These are phyloP conservation scores for Suillus tomentosus DNA, from an alignment of 768 basidiomycete species.

Conservation along the genomic window DNA sequence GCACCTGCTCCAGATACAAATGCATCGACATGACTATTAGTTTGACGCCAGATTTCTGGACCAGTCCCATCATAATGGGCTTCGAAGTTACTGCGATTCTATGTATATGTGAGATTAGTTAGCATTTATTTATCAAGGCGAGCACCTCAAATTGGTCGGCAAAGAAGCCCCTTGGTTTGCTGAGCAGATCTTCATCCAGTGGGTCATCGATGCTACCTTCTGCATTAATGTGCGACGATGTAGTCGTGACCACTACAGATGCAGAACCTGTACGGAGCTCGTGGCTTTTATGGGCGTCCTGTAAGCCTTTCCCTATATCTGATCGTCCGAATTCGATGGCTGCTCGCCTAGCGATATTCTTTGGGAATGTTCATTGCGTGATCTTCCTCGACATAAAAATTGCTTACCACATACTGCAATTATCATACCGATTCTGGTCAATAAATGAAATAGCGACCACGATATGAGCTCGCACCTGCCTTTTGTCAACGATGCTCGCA, in stretches of 20 bases:
- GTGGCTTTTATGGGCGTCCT: constrained; percentile 24
- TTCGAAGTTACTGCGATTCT: constrained; percentile 88
- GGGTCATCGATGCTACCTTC: constrained; percentile 34
- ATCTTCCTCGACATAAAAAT: not conserved
- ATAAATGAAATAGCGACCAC: constrained; percentile 10
- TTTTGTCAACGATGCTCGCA: constrained; percentile 95
- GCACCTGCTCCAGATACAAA: constrained; percentile 90
- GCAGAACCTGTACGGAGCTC: constrained; percentile 47
- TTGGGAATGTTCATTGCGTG: not conserved
- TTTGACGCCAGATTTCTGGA: constrained; percentile 94
- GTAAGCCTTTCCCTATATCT: constrained; percentile 26
- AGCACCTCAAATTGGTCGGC: constrained; percentile 92
- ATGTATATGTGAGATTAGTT: not conserved
- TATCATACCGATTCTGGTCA: constrained; percentile 1
- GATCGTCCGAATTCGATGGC: constrained; percentile 71
- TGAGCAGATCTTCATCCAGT: constrained; percentile 44
- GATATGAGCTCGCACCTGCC: constrained; percentile 59
- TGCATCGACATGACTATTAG: constrained; percentile 75
- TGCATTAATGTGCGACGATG: constrained; percentile 43
- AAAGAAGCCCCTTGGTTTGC: constrained; percentile 80
- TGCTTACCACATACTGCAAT: constrained; percentile 64
- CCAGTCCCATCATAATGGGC: constrained; percentile 91
- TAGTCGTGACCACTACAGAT: constrained; percentile 55
- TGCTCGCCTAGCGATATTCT: constrained; percentile 87
- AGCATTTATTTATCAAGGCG: not conserved